phyloP scores from a whole-genome alignment of 2,329 filamentous ascomycete species.

The Colletotrichum trifolii region DNA sequence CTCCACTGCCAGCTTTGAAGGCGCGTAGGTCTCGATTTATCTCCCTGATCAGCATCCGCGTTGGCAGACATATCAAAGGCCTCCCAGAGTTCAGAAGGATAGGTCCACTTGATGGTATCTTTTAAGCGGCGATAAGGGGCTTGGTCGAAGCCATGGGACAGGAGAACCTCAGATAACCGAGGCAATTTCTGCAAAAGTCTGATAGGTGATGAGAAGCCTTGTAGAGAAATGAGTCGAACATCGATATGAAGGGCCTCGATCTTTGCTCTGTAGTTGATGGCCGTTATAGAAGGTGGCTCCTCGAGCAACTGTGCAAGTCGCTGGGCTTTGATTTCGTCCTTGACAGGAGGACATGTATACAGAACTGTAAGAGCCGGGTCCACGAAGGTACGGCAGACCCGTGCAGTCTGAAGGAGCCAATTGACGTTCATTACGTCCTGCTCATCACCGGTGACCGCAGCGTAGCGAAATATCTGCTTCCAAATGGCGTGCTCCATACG shows the following conservation, averaged over 20 bases:
- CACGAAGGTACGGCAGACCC: conserved; percentile 71
- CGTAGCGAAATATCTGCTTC: conserved; percentile 75
- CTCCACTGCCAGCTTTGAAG: conserved; percentile 72
- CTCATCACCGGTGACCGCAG: conserved; percentile 58
- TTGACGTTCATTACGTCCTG: conserved; percentile 51
- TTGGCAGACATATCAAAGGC: conserved; percentile 62
- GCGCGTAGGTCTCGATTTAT: conserved; percentile 47
- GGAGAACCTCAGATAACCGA: conserved; percentile 74
- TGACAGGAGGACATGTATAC: conserved; percentile 76
- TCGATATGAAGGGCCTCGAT: conserved; percentile 77
- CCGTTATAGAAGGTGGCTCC: conserved; percentile 58
- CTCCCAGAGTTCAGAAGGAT: conserved; percentile 73
- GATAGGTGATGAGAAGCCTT: conserved; percentile 59
- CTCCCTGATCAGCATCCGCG: conserved; percentile 53
- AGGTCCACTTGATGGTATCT: conserved; percentile 73
- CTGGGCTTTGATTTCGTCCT: conserved; percentile 55
- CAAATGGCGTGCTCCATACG: conserved; percentile 75
- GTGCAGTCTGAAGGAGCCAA: conserved; percentile 75
- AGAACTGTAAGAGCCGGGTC: conserved; percentile 80
- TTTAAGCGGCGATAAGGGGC: conserved; percentile 72
- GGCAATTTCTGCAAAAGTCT: conserved; percentile 72
- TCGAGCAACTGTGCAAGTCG: conserved; percentile 65
- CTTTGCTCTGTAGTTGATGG: conserved; percentile 76
- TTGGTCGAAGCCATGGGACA: conserved; percentile 77
- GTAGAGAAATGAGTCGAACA: conserved; percentile 69